Conservation (phyloP, 352 stramenopile species). For the Phytophthora foliorum region DNA sequence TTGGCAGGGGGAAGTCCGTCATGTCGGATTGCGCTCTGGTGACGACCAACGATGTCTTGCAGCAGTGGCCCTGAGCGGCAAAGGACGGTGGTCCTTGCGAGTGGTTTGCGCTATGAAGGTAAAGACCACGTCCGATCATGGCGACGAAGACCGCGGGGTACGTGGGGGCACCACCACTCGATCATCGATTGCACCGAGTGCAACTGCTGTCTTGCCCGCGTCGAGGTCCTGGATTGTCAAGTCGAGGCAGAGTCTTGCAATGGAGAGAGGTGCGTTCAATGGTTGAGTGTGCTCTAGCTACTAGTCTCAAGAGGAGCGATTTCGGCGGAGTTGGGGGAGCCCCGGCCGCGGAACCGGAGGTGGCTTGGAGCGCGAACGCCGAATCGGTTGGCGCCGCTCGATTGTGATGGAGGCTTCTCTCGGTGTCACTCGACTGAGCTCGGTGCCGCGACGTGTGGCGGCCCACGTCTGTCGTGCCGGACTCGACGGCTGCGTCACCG, state of each 20-base stretch:
- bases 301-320: conserved; percentile 23
- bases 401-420: conserved; percentile 25
- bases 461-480: conserved; percentile 25
- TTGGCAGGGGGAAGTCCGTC: conserved; percentile 45
- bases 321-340: conserved; percentile 4
- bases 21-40: conserved; percentile 22
- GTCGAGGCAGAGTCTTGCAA: not conserved
- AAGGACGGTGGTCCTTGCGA: conserved; percentile 6
- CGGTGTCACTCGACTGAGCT: conserved; percentile 22
- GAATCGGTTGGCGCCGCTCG: conserved; percentile 28
- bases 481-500: conserved; percentile 25
- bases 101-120: not conserved
- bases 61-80: conserved; percentile 8
- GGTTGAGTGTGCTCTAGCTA: not conserved
- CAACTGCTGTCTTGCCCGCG: not conserved
- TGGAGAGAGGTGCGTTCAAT: not conserved
- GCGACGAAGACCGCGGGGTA: not conserved
- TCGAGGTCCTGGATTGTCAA: not conserved
- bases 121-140: conserved; percentile 6
- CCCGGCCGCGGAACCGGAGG: conserved; percentile 11
- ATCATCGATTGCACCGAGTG: not conserved
- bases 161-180: too few species aligned
- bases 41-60: not conserved
- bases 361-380: conserved; percentile 10
- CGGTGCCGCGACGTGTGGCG: conserved; percentile 21